Conservation (phyloP, 192 early-diverging fungal species). For the Fimicolochytrium jonesii region DNA sequence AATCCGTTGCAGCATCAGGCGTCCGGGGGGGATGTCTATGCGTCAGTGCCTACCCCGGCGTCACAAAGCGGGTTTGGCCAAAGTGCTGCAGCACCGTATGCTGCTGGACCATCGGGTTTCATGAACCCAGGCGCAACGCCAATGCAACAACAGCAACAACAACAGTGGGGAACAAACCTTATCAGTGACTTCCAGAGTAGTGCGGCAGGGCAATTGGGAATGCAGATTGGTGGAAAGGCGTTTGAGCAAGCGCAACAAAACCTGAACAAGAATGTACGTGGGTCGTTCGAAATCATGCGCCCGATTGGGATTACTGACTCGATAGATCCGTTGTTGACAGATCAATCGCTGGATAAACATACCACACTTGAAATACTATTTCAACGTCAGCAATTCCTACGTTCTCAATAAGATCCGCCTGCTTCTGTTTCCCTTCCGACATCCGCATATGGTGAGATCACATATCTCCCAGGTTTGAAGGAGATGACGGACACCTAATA, state of each 20-base stretch:
- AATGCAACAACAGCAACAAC: background rate
- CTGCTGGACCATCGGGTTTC: too few species aligned
- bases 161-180: conserved; percentile 14
- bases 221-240: conserved; percentile 87
- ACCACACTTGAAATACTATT: conserved; percentile 85
- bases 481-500: too few species aligned
- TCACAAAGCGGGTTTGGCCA: too few species aligned
- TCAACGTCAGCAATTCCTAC: conserved; percentile 92
- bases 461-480: background rate
- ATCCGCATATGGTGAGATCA: conserved; percentile 31
- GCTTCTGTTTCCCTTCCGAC: conserved; percentile 89
- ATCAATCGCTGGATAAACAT: conserved; percentile 80
- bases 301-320: too few species aligned
- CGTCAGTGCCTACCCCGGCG: too few species aligned
- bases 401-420: conserved; percentile 81
- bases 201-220: conserved; percentile 74
- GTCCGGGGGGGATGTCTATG: too few species aligned
- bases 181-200: conserved; percentile 41
- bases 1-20: too few species aligned
- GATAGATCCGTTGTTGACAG: too few species aligned
- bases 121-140: too few species aligned
- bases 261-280: conserved; percentile 83
- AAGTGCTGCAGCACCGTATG: too few species aligned
- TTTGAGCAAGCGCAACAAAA: conserved; percentile 79
- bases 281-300: conserved; percentile 9